Evolutionary conservation across 495 filamentous ascomycete species (phyloP).

Genomic region (Penicillium waksmanii): DNA sequence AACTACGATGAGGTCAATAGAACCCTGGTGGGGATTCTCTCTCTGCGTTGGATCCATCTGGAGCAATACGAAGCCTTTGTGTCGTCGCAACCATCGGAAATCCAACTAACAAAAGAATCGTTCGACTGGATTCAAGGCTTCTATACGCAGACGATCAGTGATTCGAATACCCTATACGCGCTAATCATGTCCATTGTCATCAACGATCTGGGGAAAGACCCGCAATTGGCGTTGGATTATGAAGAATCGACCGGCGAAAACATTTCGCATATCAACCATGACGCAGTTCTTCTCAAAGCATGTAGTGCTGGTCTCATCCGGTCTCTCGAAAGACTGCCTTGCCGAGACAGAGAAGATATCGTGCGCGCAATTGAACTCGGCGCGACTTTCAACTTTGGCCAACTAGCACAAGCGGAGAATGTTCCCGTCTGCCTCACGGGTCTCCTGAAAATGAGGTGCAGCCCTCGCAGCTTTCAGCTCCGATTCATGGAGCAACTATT

Average conservation of each 20-base stretch:
- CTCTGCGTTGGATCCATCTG: conserved; percentile 24
- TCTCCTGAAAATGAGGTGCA: conserved; percentile 28
- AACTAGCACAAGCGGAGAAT: conserved; percentile 46
- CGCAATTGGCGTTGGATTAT: conserved; percentile 30
- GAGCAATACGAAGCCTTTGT: conserved; percentile 21
- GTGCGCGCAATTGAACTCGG: conserved; percentile 48
- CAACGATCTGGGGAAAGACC: conserved; percentile 47
- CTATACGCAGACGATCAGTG: conserved; percentile 16
- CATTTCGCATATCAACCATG: conserved; percentile 36
- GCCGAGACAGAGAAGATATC: conserved; percentile 30
- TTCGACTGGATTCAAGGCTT: conserved; percentile 27
- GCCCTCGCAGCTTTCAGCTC: conserved; percentile 34
- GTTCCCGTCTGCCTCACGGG: conserved; percentile 31
- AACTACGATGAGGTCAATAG: conserved; percentile 27
- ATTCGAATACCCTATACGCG: conserved; percentile 31
- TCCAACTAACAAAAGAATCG: conserved; percentile 18
- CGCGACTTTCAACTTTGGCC: conserved; percentile 49
- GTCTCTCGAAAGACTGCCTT: conserved; percentile 29
- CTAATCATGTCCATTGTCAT: conserved; percentile 41
- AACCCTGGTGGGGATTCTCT: conserved; percentile 21
- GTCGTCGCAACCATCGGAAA: conserved; percentile 14
- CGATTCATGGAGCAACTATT: conserved; percentile 43
- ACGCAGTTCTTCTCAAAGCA: conserved; percentile 39
- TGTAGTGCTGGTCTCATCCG: conserved; percentile 29
- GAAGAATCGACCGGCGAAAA: conserved; percentile 29